A percentile compares a stretch with the other conserved stretches of the same genome.
Evolutionary conservation across 768 basidiomycete genomes (phyloP).

Genomic region (Podaxis sp.): DNA sequence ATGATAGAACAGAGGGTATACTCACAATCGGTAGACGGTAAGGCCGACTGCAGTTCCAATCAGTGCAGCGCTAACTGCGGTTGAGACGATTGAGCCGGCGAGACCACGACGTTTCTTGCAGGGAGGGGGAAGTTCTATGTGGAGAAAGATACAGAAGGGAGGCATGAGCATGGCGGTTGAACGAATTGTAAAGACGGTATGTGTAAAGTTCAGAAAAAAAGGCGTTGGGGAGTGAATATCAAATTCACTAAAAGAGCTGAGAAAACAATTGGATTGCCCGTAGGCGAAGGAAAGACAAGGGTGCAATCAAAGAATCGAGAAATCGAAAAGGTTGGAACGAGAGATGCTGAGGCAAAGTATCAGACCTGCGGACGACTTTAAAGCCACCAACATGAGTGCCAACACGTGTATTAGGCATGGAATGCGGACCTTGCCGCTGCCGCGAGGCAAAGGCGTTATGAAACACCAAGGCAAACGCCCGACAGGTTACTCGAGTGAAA

Average conservation of each 20-base stretch:
- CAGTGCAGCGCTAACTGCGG: slow-evolving; percentile 81
- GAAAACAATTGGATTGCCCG: slow-evolving; percentile 6
- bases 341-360: background rate
- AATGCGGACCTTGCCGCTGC: background rate
- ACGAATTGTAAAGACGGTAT: background rate
- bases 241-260: slow-evolving; percentile 12
- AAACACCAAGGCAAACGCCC: background rate
- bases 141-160: slow-evolving; percentile 42
- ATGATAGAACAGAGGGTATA: background rate
- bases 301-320: background rate
- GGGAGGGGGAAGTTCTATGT: slow-evolving; percentile 73
- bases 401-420: slow-evolving; percentile 12
- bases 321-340: slow-evolving; percentile 3
- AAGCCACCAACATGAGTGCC: background rate
- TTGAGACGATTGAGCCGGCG: slow-evolving; percentile 80
- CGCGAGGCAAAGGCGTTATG: slow-evolving; percentile 3
- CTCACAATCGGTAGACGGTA: slow-evolving; percentile 84
- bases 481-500: background rate
- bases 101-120: slow-evolving; percentile 79
- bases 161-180: slow-evolving; percentile 24
- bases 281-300: slow-evolving; percentile 15
- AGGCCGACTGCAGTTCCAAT: slow-evolving; percentile 86
- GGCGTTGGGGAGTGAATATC: slow-evolving; percentile 13
- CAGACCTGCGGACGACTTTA: slow-evolving; percentile 2
- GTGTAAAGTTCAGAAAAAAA: slow-evolving; percentile 17